Base-by-base conservation (phyloP, 352 stramenopile genomes). In the Globisporangium canariense region DNA sequence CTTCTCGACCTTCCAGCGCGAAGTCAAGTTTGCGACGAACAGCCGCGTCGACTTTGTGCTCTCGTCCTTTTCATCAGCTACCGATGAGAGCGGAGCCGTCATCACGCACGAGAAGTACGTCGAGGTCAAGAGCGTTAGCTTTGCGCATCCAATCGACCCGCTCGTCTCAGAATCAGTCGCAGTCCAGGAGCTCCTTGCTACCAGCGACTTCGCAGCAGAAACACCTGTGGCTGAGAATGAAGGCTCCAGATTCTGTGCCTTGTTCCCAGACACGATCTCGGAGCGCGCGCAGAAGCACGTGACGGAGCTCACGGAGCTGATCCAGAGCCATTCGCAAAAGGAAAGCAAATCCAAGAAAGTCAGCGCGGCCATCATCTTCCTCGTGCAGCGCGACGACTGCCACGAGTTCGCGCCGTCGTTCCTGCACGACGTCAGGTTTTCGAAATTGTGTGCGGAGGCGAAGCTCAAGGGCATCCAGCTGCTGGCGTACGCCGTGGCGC, bases 41-140 rank as follows among this genome's bases (percentile, higher is more conserved):
- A 94, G 84, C 70, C 83, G 86, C 61, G 81, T 94, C 9, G 86
- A 94, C 62, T 94, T 94, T 65, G 81, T 94, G 54, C 58, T 94
- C n/a, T 79, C 75, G 13, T 74, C 64, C 13, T 61, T 68, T 7
- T 69, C 68, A 50, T 22, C n/a, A 25, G 9, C 18, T 7, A 16
- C 2, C 25, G 18, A 25, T 18, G 46, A 52, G 20, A 25, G 46
- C 11, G 52, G 76, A 32, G 71, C 69, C 38, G 75, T 58, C 14
- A 49, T 81, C 30, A 28, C 59, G 18, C 77, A 81, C 40, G 71
- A 88, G 34, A 89, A 87, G 67, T 94, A 92, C 62, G 77, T 93
- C 25, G 86, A 94, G 70, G 86, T 94, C 34, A 94, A 94, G 69
- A 93, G 84, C 69, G 86, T 91, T 46, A 94, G 83, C 52, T 71